Percentiles rank a stretch among this genome's conserved stretches.
phyloP scores from a whole-genome alignment of 2,329 filamentous ascomycete species.

The Tolypocladium inflatum region DNA sequence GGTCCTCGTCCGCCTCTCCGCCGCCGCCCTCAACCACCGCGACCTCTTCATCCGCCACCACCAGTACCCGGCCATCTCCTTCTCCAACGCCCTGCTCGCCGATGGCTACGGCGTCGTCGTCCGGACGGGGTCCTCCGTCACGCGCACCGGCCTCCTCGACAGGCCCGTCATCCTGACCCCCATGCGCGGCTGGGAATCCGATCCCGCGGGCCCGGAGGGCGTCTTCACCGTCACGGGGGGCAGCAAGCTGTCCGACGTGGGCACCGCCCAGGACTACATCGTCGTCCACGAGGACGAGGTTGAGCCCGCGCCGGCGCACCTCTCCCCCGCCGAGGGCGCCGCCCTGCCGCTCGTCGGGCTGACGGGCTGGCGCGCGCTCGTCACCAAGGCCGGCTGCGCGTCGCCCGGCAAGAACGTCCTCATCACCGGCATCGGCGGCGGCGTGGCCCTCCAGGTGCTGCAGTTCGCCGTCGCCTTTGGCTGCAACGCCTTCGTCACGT shows the following conservation, averaged over 20 bases:
- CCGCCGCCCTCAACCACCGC: constrained; percentile 85
- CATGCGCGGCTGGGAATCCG: constrained; percentile 64
- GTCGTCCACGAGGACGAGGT: constrained; percentile 62
- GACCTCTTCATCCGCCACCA: constrained; percentile 91
- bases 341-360: constrained; percentile 77
- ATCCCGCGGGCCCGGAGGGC: constrained; percentile 63
- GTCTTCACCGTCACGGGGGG: constrained; percentile 60
- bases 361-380: constrained; percentile 79
- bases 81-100: constrained; percentile 67
- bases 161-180: constrained; percentile 74
- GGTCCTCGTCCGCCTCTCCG: constrained; percentile 65
- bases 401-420: constrained; percentile 63
- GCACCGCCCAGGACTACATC: constrained; percentile 67
- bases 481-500: constrained; percentile 73
- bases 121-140: constrained; percentile 42
- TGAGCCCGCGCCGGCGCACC: constrained; percentile 64
- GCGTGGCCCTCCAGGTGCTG: constrained; percentile 75
- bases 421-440: constrained; percentile 86
- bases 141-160: constrained; percentile 31
- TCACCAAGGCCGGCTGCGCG: constrained; percentile 64
- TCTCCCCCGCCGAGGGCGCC: constrained; percentile 66
- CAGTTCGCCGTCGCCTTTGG: constrained; percentile 70
- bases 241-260: constrained; percentile 49
- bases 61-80: constrained; percentile 79
- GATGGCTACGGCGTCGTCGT: constrained; percentile 75